phyloP scores from a whole-genome alignment of 2,329 filamentous ascomycete genomes.

The Tolypocladium album region DNA sequence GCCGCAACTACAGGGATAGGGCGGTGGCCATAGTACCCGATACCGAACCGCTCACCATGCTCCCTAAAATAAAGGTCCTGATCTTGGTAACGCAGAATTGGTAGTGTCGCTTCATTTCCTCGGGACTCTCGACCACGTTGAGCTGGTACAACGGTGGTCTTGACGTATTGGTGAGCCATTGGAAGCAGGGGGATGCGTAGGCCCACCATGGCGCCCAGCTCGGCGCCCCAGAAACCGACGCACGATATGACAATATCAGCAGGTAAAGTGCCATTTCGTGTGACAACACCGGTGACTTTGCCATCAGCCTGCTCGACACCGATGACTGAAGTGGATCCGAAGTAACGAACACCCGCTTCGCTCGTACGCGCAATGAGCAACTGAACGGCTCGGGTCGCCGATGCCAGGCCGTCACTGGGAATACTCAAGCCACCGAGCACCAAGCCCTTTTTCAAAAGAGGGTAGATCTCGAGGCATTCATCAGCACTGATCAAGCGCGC shows the following conservation, averaged over 20 bases:
- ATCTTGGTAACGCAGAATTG: constrained; percentile 53
- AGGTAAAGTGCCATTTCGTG: constrained; percentile 33
- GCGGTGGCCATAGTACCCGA: constrained; percentile 53
- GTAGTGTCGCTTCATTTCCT: constrained; percentile 39
- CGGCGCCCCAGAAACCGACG: constrained; percentile 56
- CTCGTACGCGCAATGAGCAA: constrained; percentile 47
- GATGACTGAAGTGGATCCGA: constrained; percentile 45
- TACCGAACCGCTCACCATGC: constrained; percentile 51
- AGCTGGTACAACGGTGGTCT: constrained; percentile 42
- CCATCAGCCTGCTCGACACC: constrained; percentile 38
- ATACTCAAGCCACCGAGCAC: constrained; percentile 50
- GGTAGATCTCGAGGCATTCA: constrained; percentile 42
- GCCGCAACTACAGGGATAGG: constrained; percentile 50
- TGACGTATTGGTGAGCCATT: constrained; percentile 53
- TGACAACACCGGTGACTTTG: constrained; percentile 45
- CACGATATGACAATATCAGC: constrained; percentile 54
- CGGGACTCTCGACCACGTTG: constrained; percentile 21
- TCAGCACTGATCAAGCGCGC: constrained; percentile 38
- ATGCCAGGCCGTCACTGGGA: constrained; percentile 48
- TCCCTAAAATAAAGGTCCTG: constrained; percentile 55
- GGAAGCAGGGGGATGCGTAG: constrained; percentile 47
- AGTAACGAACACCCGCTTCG: constrained; percentile 46
- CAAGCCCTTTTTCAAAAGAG: constrained; percentile 38
- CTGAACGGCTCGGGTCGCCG: constrained; percentile 51
- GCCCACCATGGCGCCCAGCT: constrained; percentile 51